Base-by-base conservation (phyloP, 306 rosid species). In the Pyrus bretschneideri region DNA sequence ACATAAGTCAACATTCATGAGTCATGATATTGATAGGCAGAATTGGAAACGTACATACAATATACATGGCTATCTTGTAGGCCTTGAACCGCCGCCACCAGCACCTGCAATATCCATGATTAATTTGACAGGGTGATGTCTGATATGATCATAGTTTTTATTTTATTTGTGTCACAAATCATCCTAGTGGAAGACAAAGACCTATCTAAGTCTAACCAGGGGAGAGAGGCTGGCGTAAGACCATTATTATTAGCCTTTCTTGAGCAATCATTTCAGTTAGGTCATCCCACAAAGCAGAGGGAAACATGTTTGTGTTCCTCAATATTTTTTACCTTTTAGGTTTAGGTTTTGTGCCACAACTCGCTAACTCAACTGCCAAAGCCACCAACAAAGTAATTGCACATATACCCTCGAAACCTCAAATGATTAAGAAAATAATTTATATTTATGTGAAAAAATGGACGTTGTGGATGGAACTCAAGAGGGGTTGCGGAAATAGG, bases 241-340 rank as follows among this genome's bases (percentile, higher is more conserved):
- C 42, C 42, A 63, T 7, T 63, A 63, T 13, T 25, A 61, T 27
- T 61, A 27, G 35, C 31, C 76, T 52, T 69, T 23, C 69, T 64
- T 74, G 63, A 80, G 69, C 67, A 75, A 80, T 78, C 67, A 21
- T 78, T 77, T 81, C 67, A 82, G 66, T 86, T 84, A 86, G 86
- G 85, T 75, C 81, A 30, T 82, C 67, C 78, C 85, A 74, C 66
- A 52, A 80, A 55, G 54, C 35, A 62, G 78, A 70, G 79, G 45
- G 17, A 21, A 51, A 49, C 69, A 42, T 27, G 78, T 74, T 66
- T 10, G 27, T 65, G 9, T 65, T 35, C 35, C 72, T 71, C 25
- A 35, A 62, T 42, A 40, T 35, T 27, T 11, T 19, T 19, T 23
- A 46, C 61, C 33, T 38, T 35, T 35, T 35, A 35, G 38, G 38